Evolutionary conservation across 2,329 filamentous ascomycete genomes (phyloP).

Genomic region (Talaromyces sp.): DNA sequence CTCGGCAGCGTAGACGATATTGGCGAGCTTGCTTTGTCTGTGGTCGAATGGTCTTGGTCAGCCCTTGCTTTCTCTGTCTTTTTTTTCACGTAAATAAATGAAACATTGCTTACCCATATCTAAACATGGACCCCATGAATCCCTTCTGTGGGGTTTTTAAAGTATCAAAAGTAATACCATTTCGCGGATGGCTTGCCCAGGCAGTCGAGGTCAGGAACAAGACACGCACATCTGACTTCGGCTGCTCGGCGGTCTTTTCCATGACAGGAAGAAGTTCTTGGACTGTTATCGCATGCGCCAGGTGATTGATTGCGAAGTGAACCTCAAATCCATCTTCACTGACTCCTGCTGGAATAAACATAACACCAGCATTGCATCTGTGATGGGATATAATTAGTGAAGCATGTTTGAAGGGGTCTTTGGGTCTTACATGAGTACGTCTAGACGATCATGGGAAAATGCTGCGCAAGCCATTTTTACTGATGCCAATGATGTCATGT

Average conservation of each 20-base stretch:
- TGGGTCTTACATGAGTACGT: slow-evolving; percentile 29
- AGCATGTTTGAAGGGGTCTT: not conserved
- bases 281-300: slow-evolving; percentile 34
- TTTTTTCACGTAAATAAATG: not conserved
- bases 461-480: slow-evolving; percentile 33
- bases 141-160: slow-evolving; percentile 6
- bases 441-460: slow-evolving; percentile 24
- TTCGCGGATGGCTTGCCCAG: slow-evolving; percentile 17
- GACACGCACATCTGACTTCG: slow-evolving; percentile 22
- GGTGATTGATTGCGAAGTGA: slow-evolving; percentile 36
- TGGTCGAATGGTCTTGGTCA: slow-evolving; percentile 21
- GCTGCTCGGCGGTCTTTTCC: slow-evolving; percentile 20
- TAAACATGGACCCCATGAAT: slow-evolving; percentile 4
- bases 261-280: slow-evolving; percentile 28
- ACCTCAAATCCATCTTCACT: slow-evolving; percentile 34
- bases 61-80: not conserved
- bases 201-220: slow-evolving; percentile 24
- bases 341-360: slow-evolving; percentile 30
- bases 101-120: slow-evolving; percentile 5
- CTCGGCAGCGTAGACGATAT: slow-evolving; percentile 41
- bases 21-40: slow-evolving; percentile 43
- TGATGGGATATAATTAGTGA: not conserved
- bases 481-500: slow-evolving; percentile 41
- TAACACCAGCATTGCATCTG: slow-evolving; percentile 36
- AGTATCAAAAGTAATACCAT: slow-evolving; percentile 6